Base-by-base conservation (phyloP, 345 rosid species). In the Carallia brachiata region DNA sequence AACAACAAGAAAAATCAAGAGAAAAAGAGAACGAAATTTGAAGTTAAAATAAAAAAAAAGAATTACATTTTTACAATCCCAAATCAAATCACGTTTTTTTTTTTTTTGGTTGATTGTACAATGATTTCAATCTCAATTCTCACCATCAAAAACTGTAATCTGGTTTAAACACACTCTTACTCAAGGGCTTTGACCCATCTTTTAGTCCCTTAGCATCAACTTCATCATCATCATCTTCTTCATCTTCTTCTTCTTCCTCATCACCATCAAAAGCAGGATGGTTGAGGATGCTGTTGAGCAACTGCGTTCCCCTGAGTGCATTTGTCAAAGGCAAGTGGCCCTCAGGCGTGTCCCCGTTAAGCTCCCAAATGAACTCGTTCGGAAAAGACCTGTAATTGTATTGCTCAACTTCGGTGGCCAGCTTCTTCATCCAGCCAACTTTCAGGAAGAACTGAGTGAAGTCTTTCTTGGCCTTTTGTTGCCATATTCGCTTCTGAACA, bases 391-490 rank as follows among this genome's bases (percentile, higher is more conserved):
- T 86, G 87, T 95, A 95, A 50, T 90, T 89, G 67, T 87, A 89
- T 59, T 95, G 99, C 79, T 79, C 90, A 0, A 91, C 75, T 62
- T 95, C 99, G 1, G 96, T 88, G 59, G 88, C 92, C 6, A 95
- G 95, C 73, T 86, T 91, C 86, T 95, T 95, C 99, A 95, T 95
- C 99, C 99, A 95, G 8, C 90, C 92, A 5, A 89, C 75, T 64
- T 78, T 90, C 67, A 95, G n/a, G 77, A 95, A 95, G 63, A 91
- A 86, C 48, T 61, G 86, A 3, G 87, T 79, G 87, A 95, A 91
- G 67, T 95, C 97, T 73, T 78, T 88, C 61, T 83, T 70, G 4
- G 44, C 79, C 55, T 89, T 95, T 8, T 63, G 37, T 12, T 79
- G 59, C 93, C 95, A 91, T 36, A 90, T 78, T 40, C 66, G 85